Evolutionary conservation across 306 rosid genomes (phyloP), one percentile per base, ranked within the genome.

Genomic region (Cucurbita pepo): DNA sequence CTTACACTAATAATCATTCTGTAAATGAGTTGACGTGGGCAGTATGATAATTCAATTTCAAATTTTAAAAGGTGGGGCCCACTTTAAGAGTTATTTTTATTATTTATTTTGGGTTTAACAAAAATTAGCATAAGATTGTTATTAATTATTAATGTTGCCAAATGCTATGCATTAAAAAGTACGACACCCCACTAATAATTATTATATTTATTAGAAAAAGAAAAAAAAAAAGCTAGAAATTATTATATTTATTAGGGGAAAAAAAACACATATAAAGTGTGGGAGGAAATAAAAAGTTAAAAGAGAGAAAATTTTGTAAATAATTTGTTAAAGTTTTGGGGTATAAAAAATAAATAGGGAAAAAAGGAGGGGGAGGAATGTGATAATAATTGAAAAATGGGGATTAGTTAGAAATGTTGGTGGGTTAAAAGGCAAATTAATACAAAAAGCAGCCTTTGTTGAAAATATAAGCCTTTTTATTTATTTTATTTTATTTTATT

Each of bases 321-420:
- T 36, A 37, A 60, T 14, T 36, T 7, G 22, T 7, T 14, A 7
- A 36, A 36, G 44, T 15, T 60, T 60, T 36, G 3, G 19, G 45
- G 21, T 11, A 41, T 10, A 4, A 41, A 18, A 41, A n/a, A 16
- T 9, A 16, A 62, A 62, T 5, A 25, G 15, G 9, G 10, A 25
- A 56, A 11, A 4, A 9, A 0, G 62, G 7, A n/a, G 40, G n/a
- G n/a, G 30, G 14, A 2, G n/a, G 25, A 57, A 57, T 5, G 1
- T 22, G 63, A 25, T 1, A 56, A 57, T 1, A 22, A 57, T 57
- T 11, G 63, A 57, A 3, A 50, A 60, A n/a, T 25, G 16, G 69
- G n/a, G 30, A 64, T 64, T 64, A 64, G 71, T 64, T 64, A 64
- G 53, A 64, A 41, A 4, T 64, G 71, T 64, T 64, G 71, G 71